Base-by-base conservation (phyloP, 1,284 basidiomycete genomes). In the Tylopilus sp. region DNA sequence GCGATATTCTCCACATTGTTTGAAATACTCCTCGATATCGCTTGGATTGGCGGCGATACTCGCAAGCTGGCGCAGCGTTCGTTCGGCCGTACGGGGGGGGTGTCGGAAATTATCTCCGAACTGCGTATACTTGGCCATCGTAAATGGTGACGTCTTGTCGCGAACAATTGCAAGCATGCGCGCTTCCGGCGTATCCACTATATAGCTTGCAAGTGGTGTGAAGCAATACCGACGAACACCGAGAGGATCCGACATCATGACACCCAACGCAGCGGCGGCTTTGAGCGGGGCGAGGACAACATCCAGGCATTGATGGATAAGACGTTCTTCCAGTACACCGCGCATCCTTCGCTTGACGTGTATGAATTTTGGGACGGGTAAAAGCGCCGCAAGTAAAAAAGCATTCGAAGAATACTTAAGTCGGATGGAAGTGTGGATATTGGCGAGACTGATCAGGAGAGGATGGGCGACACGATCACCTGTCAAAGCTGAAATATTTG, bases 341-440 rank as follows among this genome's bases (percentile, higher is more conserved):
- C 15, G 5, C 8, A 62, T 63, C n/a, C 51, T 32, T 6, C 38
- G 1, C 9, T 13, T 32, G 7, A n/a, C 13, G 39, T 66, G 54
- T 3, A 16, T 51, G 49, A 77, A 81, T 29, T 73, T 70, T 12
- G 76, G 63, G 24, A 80, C 73, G 6, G 80, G 80, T 4, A 81
- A 56, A 1, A 81, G 65, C 2, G 72, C 77, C 13, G 74, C 55
- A 2, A 81, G 71, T 7, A 76, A 60, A 57, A 77, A 80, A 0
- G 70, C 67, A 64, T 80, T 70, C 26, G 71, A 71, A 1, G 70
- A 74, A 10, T 72, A 68, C 58, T 81, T 81, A 53, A 70, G 74
- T 7, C 72, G 67, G 56, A 79, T 67, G 32, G 72, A 70, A 68
- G 71, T 73, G n/a, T 71, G 53, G 6, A 81, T 70, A 60, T 39